phyloP scores from a whole-genome alignment of 108 stramenopile genomes.

The Fragilariopsis cylindrus region DNA sequence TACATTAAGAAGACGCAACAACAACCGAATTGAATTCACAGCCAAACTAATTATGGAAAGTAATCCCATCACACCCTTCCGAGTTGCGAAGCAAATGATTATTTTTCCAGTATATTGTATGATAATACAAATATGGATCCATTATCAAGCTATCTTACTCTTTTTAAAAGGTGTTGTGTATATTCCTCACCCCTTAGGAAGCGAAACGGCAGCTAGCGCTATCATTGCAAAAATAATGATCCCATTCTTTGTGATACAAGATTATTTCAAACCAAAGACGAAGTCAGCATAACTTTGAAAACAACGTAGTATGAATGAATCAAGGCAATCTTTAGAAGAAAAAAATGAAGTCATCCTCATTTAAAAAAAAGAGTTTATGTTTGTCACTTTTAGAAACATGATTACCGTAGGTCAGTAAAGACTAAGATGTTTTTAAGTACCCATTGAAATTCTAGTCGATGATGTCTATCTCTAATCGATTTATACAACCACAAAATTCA shows the following conservation, averaged over 20 bases:
- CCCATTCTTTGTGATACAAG: slow-evolving; percentile 63
- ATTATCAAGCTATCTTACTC: slow-evolving; percentile 75
- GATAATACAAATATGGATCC: slow-evolving; percentile 88
- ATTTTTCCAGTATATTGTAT: slow-evolving; percentile 76
- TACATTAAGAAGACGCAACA: slow-evolving; percentile 9
- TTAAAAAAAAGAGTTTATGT: background rate
- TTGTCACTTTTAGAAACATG: no score
- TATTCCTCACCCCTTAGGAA: slow-evolving; percentile 78
- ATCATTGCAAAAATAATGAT: slow-evolving; percentile 62
- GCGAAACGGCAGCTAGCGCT: slow-evolving; percentile 64
- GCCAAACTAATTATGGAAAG: slow-evolving; percentile 24
- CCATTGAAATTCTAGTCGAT: no score
- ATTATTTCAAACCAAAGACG: slow-evolving; percentile 28
- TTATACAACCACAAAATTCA: background rate
- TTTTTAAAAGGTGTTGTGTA: slow-evolving; percentile 78
- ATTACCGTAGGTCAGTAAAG: no score
- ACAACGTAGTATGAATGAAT: background rate
- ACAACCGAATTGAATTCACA: slow-evolving; percentile 18
- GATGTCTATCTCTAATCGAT: background rate
- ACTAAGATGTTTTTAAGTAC: no score
- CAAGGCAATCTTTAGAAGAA: background rate
- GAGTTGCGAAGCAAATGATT: slow-evolving; percentile 50
- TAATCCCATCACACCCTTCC: slow-evolving; percentile 38
- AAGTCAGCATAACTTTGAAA: slow-evolving; percentile 5
- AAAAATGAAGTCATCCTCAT: background rate